Evolutionary conservation across 78 protist genomes (phyloP), one percentile per base, ranked within the genome.

Genomic region (Tieghemostelium lacteum): DNA sequence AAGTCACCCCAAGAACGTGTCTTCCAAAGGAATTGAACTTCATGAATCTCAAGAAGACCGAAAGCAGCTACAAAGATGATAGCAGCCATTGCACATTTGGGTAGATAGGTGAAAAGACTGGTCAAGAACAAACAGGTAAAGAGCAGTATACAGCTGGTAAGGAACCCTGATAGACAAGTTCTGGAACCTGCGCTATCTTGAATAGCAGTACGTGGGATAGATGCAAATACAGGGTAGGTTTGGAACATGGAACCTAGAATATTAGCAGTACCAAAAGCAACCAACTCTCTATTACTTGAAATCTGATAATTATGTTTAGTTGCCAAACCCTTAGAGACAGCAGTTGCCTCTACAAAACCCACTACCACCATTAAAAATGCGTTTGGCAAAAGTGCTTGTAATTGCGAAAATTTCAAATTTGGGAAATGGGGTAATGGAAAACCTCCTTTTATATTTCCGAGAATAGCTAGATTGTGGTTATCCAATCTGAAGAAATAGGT

Each of bases 321-420:
- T 2, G 93, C 93, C 3, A 77, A 65, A 55, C 58, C 42, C 37
- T 88, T 88, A 22, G 87, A 67, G 22, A 88, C 93, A 10, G 87
- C 83, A 19, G 93, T 88, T n/a, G 93, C 86, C 33, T 88, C 93
- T 26, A 88, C 85, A 45, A 88, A 77, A 52, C 93, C 87, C 36
- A 73, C 75, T 16, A 74, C 58, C 0, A 88, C 87, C 22, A 88
- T 69, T 16, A 88, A 55, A 26, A 69, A 54, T n/a, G 80, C 87
- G 61, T 88, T 62, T 66, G 87, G 85, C 8, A 75, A 49, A 2
- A 75, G 28, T 52, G 36, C 70, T 67, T 50, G 54, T 20, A 86
- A 22, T 0, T 49, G 16, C 16, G 50, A 26, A 2, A 40, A 33
- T 26, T 88, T 37, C 49, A 69, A 37, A 5, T 40, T 31, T 61